phyloP scores from a whole-genome alignment of 225 moss, liverwort and hornwort genomes.

The Sphagnum tenellum region DNA sequence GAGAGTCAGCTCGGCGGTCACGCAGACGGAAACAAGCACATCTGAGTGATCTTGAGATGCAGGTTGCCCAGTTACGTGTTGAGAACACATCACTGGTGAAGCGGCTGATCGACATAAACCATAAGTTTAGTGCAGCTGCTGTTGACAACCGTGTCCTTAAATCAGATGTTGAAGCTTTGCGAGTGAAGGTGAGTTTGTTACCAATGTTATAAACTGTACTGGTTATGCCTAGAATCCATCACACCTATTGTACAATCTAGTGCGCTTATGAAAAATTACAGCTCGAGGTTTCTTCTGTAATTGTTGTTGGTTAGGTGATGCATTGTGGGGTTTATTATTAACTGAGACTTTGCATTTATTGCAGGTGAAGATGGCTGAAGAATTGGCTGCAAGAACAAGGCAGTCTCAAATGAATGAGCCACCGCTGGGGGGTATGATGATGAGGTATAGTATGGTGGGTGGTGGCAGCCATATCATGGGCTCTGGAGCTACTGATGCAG shows the following conservation, averaged over 20 bases:
- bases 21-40: slow-evolving; percentile 98
- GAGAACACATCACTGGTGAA: slow-evolving; percentile 66
- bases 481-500: too few species aligned
- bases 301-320: too few species aligned
- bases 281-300: too few species aligned
- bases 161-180: slow-evolving; percentile 79
- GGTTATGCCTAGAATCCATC: too few species aligned
- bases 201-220: too few species aligned
- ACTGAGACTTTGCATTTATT: background rate
- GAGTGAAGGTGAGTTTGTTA: slow-evolving; percentile 49
- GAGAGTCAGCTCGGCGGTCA: slow-evolving; percentile 94
- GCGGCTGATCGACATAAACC: slow-evolving; percentile 53
- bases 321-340: too few species aligned
- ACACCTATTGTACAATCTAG: too few species aligned
- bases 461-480: too few species aligned
- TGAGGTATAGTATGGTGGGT: too few species aligned
- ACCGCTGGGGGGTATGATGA: too few species aligned
- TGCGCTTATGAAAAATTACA: too few species aligned
- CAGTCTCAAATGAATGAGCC: too few species aligned
- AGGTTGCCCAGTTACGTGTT: slow-evolving; percentile 74
- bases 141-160: slow-evolving; percentile 85
- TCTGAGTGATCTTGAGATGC: slow-evolving; percentile 73
- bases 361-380: slow-evolving; percentile 81
- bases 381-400: slow-evolving; percentile 15
- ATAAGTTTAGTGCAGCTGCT: slow-evolving; percentile 75